These are phyloP conservation scores for Paracoccidioides brasiliensis DNA, from an alignment of 2,329 filamentous ascomycete genomes.

Conservation along the genomic window DNA sequence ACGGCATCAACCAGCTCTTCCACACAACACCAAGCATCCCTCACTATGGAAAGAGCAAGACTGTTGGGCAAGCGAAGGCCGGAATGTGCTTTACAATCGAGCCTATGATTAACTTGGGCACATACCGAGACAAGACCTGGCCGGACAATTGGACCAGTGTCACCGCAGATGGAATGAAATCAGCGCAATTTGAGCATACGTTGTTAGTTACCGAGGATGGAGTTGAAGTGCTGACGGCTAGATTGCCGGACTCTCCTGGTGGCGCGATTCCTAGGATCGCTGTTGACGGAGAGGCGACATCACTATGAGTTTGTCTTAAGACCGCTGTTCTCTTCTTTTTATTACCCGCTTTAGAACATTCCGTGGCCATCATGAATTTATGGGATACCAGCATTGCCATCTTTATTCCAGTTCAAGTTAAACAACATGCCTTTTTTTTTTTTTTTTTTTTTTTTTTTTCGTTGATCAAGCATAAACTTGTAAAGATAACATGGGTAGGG, in stretches of 20 bases:
- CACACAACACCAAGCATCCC: conserved; percentile 89
- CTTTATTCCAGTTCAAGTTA: background rate
- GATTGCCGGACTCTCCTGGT: conserved; percentile 59
- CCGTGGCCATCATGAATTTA: background rate
- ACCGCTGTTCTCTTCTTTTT: background rate
- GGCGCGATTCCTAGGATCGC: conserved; percentile 51
- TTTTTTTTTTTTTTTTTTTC: background rate
- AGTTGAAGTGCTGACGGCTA: conserved; percentile 67
- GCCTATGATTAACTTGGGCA: conserved; percentile 91
- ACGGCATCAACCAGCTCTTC: conserved; percentile 88
- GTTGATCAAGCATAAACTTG: too few species aligned
- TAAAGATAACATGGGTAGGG: too few species aligned
- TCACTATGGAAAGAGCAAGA: conserved; percentile 98
- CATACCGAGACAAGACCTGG: conserved; percentile 88
- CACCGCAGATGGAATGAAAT: conserved; percentile 75
- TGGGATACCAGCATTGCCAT: background rate
- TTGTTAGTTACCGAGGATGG: conserved; percentile 71
- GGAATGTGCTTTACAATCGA: conserved; percentile 99
- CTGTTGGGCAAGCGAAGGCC: conserved; percentile 80
- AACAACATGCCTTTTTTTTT: background rate
- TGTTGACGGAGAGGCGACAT: conserved; percentile 9
- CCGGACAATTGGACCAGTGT: conserved; percentile 98
- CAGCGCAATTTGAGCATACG: conserved; percentile 91
- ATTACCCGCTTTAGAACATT: background rate
- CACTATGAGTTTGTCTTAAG: background rate